Evolutionary conservation across 441 rosid species (phyloP).

Genomic region (Populus hybrid): DNA sequence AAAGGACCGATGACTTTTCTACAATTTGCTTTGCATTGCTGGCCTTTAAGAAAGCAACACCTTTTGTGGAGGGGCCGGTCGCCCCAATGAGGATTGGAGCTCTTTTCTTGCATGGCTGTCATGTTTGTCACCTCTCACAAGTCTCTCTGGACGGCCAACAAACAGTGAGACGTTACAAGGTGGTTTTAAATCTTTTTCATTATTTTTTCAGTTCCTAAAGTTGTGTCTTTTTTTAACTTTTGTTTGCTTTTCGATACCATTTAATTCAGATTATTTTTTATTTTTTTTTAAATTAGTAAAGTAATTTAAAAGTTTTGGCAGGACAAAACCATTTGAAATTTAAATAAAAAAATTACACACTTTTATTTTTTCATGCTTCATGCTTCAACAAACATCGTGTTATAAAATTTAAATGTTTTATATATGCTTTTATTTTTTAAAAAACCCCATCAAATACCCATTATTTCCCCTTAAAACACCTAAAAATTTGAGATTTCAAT

Average conservation of each 20-base stretch:
- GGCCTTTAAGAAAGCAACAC: not conserved
- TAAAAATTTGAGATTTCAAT: too few species aligned
- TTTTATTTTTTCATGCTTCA: accelerated
- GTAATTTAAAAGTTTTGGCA: too few species aligned
- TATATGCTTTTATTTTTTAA: too few species aligned
- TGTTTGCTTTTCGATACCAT: not conserved
- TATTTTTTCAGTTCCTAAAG: too few species aligned
- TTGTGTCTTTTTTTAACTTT: not conserved
- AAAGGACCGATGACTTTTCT: not conserved
- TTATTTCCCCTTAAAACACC: too few species aligned
- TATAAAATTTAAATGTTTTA: too few species aligned
- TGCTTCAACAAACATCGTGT: too few species aligned
- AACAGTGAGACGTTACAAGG: slow-evolving; percentile 38
- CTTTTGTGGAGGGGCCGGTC: slow-evolving; percentile 20
- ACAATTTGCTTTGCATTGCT: not conserved
- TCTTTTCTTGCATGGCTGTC: slow-evolving; percentile 9
- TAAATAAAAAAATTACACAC: too few species aligned
- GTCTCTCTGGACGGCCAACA: slow-evolving; percentile 51
- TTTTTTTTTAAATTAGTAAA: too few species aligned
- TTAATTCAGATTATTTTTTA: not conserved
- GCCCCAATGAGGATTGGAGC: slow-evolving; percentile 20
- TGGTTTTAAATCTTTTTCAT: slow-evolving; percentile 7
- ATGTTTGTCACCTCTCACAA: slow-evolving; percentile 31
- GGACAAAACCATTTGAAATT: too few species aligned
- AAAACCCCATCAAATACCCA: too few species aligned